These are phyloP conservation scores for Letharia lupina DNA, from an alignment of 495 filamentous ascomycete genomes.

Conservation along the genomic window DNA sequence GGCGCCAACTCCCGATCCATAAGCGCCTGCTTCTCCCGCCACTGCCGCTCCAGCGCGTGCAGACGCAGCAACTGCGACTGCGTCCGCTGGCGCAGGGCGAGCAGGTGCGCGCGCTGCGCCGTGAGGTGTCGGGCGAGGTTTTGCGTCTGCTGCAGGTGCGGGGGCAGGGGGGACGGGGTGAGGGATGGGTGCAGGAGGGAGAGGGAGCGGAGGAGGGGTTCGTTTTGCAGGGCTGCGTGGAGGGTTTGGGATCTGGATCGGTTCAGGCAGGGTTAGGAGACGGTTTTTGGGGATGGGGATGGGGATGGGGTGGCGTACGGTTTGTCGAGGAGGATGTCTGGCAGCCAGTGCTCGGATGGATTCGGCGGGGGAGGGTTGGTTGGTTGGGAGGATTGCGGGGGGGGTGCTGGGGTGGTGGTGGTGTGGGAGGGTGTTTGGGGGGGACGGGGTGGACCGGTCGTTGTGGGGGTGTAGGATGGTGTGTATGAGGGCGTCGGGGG, in stretches of 20 bases:
- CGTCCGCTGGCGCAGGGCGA: slow-evolving; percentile 52
- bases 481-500: slow-evolving; percentile 5
- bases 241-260: slow-evolving; percentile 26
- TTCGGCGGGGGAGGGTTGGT: slow-evolving; percentile 19
- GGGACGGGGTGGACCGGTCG: slow-evolving; percentile 8
- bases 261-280: too few species aligned
- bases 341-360: slow-evolving; percentile 47
- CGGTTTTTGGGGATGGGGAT: slow-evolving; percentile 37
- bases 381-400: not conserved
- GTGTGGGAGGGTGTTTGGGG: slow-evolving; percentile 3
- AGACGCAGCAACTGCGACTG: slow-evolving; percentile 76
- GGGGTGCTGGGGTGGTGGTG: not conserved
- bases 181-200: slow-evolving; percentile 54
- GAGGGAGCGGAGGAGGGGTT: slow-evolving; percentile 55
- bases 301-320: slow-evolving; percentile 52
- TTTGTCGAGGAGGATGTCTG: slow-evolving; percentile 62
- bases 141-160: slow-evolving; percentile 43
- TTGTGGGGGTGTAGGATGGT: slow-evolving; percentile 11
- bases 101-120: slow-evolving; percentile 51
- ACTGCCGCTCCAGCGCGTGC: slow-evolving; percentile 80
- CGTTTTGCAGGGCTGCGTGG: slow-evolving; percentile 41
- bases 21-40: slow-evolving; percentile 77
- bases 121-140: slow-evolving; percentile 61
- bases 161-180: slow-evolving; percentile 49
- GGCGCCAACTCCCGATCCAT: slow-evolving; percentile 79